phyloP scores from a whole-genome alignment of 169 alveolate species.

The Perkinsus olseni region DNA sequence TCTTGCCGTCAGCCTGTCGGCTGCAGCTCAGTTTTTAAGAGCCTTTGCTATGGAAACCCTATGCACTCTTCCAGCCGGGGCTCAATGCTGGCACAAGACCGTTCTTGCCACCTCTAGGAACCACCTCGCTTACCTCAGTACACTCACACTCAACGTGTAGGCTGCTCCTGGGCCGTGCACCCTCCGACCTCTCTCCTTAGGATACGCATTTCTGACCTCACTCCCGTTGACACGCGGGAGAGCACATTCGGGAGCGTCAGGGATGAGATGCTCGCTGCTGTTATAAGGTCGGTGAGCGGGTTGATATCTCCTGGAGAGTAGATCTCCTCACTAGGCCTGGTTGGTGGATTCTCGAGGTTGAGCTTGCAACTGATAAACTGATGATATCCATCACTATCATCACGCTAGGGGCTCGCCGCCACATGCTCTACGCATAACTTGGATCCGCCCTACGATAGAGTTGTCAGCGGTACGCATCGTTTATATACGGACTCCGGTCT shows the following conservation, averaged over 20 bases:
- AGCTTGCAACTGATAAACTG: too few relatives aligned
- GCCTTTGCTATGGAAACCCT: background rate
- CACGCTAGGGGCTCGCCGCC: too few relatives aligned
- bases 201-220: constrained; percentile 24
- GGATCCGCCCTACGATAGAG: too few relatives aligned
- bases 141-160: constrained; percentile 39
- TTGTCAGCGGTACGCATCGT: too few relatives aligned
- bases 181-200: constrained; percentile 28
- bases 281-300: too few relatives aligned
- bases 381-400: too few relatives aligned
- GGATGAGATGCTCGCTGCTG: constrained; percentile 19
- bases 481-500: too few relatives aligned
- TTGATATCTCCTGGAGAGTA: too few relatives aligned
- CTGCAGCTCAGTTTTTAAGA: background rate
- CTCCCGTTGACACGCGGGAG: background rate
- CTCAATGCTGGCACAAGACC: constrained; percentile 28
- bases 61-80: constrained; percentile 31
- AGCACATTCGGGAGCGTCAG: constrained; percentile 14
- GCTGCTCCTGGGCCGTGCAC: constrained; percentile 11
- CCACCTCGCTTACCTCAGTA: constrained; percentile 44
- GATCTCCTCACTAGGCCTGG: too few relatives aligned
- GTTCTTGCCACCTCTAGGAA: constrained; percentile 26
- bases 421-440: too few relatives aligned
- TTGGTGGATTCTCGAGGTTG: too few relatives aligned
- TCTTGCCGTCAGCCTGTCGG: background rate